Conservation (phyloP, 2,329 filamentous ascomycete species). For the Monilinia aucupariae region DNA sequence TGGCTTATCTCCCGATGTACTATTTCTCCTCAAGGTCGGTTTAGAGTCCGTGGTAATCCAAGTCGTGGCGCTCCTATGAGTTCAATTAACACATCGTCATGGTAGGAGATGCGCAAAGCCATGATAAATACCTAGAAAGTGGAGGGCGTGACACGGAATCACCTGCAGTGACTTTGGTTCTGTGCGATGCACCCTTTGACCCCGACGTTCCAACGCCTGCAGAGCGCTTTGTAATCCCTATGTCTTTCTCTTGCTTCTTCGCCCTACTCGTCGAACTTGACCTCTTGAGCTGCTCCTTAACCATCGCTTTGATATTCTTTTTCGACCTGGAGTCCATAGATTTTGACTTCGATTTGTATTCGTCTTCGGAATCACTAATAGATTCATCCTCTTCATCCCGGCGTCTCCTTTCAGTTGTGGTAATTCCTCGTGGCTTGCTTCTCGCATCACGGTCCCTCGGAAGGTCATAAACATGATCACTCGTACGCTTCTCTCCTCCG, state of each 20-base stretch:
- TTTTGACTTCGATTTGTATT: conserved; percentile 15
- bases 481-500: conserved; percentile 20
- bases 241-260: conserved; percentile 19
- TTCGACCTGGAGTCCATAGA: conserved; percentile 23
- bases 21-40: conserved; percentile 25
- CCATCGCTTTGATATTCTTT: conserved; percentile 29
- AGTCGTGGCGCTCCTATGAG: conserved; percentile 18
- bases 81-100: conserved; percentile 21
- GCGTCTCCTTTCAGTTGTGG: conserved; percentile 24
- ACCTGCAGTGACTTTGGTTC: conserved; percentile 22
- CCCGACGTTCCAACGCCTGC: conserved; percentile 18
- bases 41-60: conserved; percentile 18
- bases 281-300: conserved; percentile 24
- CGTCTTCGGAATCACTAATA: conserved; percentile 22
- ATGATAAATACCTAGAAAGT: conserved; percentile 26
- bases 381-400: conserved; percentile 26
- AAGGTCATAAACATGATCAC: conserved; percentile 25
- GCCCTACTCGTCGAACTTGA: conserved; percentile 21
- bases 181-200: conserved; percentile 24
- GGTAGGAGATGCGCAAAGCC: not conserved
- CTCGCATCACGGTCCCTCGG: conserved; percentile 17
- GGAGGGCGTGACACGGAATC: conserved; percentile 23
- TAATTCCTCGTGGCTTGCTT: conserved; percentile 17
- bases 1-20: conserved; percentile 24
- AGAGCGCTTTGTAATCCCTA: conserved; percentile 16